Evolutionary conservation across 768 basidiomycete genomes (phyloP).

Genomic region (Udeniomyces megalosporus): DNA sequence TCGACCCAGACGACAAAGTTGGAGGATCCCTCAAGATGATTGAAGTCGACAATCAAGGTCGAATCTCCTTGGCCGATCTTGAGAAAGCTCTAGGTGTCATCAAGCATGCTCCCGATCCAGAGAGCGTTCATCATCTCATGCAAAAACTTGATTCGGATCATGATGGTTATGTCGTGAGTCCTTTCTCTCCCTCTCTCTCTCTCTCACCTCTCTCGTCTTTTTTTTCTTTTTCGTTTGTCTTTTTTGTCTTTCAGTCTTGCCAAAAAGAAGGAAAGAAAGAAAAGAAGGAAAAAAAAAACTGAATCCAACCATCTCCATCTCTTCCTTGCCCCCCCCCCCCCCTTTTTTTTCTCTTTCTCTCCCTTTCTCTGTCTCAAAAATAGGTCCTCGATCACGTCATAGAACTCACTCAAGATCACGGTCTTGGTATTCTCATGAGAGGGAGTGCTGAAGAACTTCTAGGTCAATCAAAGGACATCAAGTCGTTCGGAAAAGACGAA

Average conservation of each 20-base stretch:
- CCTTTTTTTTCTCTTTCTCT: neutral
- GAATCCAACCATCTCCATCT: neutral
- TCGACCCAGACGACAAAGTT: slow-evolving; percentile 52
- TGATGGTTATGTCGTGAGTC: slow-evolving; percentile 72
- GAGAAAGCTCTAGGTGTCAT: slow-evolving; percentile 83
- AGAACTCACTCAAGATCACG: slow-evolving; percentile 72
- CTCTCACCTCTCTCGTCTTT: neutral
- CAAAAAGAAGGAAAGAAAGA: neutral
- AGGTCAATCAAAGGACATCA: slow-evolving; percentile 31
- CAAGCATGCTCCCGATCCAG: slow-evolving; percentile 80
- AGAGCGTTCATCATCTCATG: slow-evolving; percentile 68
- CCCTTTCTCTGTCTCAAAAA: no score
- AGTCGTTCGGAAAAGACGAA: slow-evolving; percentile 13
- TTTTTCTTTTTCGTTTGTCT: neutral
- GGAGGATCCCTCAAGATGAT: slow-evolving; percentile 73
- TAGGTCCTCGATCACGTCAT: slow-evolving; percentile 69
- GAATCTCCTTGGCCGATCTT: slow-evolving; percentile 74
- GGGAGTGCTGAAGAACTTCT: slow-evolving; percentile 69
- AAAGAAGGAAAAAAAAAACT: neutral
- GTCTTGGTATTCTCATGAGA: slow-evolving; percentile 56
- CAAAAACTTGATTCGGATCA: slow-evolving; percentile 90
- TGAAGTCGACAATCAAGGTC: slow-evolving; percentile 49
- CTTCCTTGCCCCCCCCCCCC: neutral
- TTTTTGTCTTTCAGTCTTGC: no score
- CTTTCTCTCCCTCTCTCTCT: neutral